A percentile compares a stretch with the other conserved stretches of the same genome.
Evolutionary conservation across 2,329 filamentous ascomycete species (phyloP).

Genomic region (Microcera coccophila): DNA sequence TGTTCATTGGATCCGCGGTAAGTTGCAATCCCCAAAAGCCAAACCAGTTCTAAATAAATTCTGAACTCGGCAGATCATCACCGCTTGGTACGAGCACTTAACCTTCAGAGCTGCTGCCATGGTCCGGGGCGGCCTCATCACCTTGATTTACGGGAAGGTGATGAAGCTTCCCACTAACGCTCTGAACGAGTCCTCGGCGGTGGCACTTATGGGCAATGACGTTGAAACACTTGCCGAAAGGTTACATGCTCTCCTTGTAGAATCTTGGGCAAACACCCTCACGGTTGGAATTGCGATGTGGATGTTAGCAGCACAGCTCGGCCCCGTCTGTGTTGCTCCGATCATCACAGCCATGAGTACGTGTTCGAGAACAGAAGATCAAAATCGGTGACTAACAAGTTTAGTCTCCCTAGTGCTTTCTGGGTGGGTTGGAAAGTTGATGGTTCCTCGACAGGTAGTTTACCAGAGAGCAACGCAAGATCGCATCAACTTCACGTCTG

Average conservation of each 20-base stretch:
- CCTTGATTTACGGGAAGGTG: conserved; percentile 30
- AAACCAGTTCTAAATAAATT: neutral
- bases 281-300: conserved; percentile 31
- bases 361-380: neutral
- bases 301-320: conserved; percentile 30
- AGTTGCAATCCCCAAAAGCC: conserved; percentile 5
- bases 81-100: conserved; percentile 33
- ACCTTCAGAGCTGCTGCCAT: conserved; percentile 29
- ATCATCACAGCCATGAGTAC: conserved; percentile 30
- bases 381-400: neutral
- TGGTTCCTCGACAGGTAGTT: conserved; percentile 26
- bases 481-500: conserved; percentile 32
- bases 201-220: conserved; percentile 32
- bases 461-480: conserved; percentile 33
- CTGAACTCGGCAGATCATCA: conserved; percentile 17
- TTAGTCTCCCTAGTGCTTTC: conserved; percentile 22
- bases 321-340: conserved; percentile 31
- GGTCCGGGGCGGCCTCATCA: conserved; percentile 30
- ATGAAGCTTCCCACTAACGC: conserved; percentile 25
- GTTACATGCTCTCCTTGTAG: conserved; percentile 26
- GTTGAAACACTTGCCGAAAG: conserved; percentile 29
- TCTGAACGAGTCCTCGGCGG: conserved; percentile 27
- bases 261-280: conserved; percentile 31
- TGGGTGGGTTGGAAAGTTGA: conserved; percentile 22
- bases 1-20: conserved; percentile 32